Base-by-base conservation (phyloP, 495 filamentous ascomycete genomes). In the Xylaria cubensis region DNA sequence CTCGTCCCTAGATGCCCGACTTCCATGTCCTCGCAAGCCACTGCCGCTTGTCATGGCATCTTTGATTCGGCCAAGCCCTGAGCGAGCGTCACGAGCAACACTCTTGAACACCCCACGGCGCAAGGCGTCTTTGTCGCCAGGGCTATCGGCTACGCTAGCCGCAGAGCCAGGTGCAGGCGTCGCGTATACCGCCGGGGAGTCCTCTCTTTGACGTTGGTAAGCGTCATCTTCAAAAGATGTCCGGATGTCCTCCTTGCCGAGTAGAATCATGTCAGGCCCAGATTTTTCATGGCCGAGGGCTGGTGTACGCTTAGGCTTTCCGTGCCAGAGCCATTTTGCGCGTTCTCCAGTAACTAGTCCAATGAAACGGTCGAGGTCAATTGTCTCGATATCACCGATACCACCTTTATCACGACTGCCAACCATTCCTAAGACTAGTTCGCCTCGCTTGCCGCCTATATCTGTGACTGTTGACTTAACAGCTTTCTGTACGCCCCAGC, bases 381-480 rank as follows among this genome's bases (percentile, higher is more conserved):
- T 82, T 3, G 94, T 98, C 81, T 99, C 96, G 44, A 98, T 89
- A 71, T 96, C 95, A 19, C 92, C 94, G 76, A 97, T 97, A 36
- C 93, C 92, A 48, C 88, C 93, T 80, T 96, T 95, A 72, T 97
- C 94, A 44, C 91, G 88, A 32, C 90, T 91, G n/a, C 93, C 92
- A 17, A 97, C 94, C 91, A 95, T 96, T 5, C 92, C 93, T 84
- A 96, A 93, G 59, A 97, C 91, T 86, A 98, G 92, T 76, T 97
- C 94, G 42, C 94, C 93, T 56, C 95, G 92, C 79, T 98, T 97
- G n/a, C 96, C 96, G 72, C 94, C 92, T 42, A 99, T 88, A 80
- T 98, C 96, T 9, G 93, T 94, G 71, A 98, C 91, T 2, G 95
- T 97, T 8, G 94, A 97, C 77, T 98, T 98, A 72, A 99, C 93